Conservation (phyloP, 2,329 filamentous ascomycete species). For the Xylariaceae sp. region DNA sequence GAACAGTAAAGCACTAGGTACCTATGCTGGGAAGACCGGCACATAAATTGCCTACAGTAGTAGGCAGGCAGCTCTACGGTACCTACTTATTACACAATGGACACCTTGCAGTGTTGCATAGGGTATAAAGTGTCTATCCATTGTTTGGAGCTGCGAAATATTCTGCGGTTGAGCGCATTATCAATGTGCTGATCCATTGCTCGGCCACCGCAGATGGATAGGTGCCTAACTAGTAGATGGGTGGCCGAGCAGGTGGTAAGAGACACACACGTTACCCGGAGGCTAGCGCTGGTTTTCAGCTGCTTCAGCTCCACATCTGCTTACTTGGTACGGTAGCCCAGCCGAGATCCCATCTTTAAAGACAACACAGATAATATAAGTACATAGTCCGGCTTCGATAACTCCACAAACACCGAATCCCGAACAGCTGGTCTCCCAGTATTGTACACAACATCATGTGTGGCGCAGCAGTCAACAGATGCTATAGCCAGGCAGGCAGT, state of each 20-base stretch:
- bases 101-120: too few relatives aligned
- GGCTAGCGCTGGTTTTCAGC: conserved; percentile 13
- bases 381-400: not conserved
- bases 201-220: not conserved
- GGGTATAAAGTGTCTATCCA: too few relatives aligned
- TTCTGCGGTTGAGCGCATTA: too few relatives aligned
- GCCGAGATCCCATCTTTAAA: conserved; percentile 10
- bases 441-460: not conserved
- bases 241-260: too few relatives aligned
- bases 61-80: too few relatives aligned
- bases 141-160: too few relatives aligned
- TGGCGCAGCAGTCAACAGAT: not conserved
- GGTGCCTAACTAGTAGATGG: too few relatives aligned
- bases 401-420: not conserved
- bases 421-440: not conserved
- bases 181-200: too few relatives aligned
- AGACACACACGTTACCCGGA: not conserved
- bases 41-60: too few relatives aligned
- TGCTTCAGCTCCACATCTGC: conserved; percentile 19
- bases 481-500: not conserved
- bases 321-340: conserved; percentile 2
- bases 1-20: too few relatives aligned
- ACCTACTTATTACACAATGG: too few relatives aligned
- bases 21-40: too few relatives aligned
- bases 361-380: not conserved